Conservation (phyloP, 805 yeast species). For the Myxozyma kluyveri region DNA sequence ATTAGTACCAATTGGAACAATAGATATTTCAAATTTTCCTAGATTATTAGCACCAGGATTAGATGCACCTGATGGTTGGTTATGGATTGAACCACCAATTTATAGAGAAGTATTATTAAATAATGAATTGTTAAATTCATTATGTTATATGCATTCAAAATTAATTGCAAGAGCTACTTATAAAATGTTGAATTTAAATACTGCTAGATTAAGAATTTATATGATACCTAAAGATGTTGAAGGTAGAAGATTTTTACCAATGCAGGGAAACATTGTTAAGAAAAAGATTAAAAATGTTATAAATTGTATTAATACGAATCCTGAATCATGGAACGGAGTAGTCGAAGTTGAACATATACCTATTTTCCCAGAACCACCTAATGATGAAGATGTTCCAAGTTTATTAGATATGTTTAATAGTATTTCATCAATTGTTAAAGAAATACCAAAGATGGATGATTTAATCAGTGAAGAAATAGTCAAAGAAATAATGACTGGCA, state of each 20-base stretch:
- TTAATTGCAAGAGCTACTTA: slow-evolving; percentile 49
- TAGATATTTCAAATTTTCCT: slow-evolving; percentile 48
- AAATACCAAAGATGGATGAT: slow-evolving; percentile 29
- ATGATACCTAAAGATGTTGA: slow-evolving; percentile 20
- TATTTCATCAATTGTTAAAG: slow-evolving; percentile 19
- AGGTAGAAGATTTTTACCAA: slow-evolving; percentile 23
- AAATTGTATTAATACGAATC: slow-evolving; percentile 5
- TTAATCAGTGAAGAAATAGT: slow-evolving; percentile 28
- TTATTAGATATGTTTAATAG: slow-evolving; percentile 28
- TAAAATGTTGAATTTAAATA: slow-evolving; percentile 30
- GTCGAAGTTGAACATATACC: slow-evolving; percentile 5
- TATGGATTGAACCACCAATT: slow-evolving; percentile 54
- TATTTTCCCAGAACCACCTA: slow-evolving; percentile 34
- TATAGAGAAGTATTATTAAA: slow-evolving; percentile 24
- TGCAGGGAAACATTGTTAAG: slow-evolving; percentile 1
- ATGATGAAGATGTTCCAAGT: slow-evolving; percentile 27
- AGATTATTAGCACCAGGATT: slow-evolving; percentile 41
- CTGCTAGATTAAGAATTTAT: slow-evolving; percentile 23
- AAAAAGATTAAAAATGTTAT: slow-evolving; percentile 12
- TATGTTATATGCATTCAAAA: slow-evolving; percentile 43
- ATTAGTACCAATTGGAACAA: slow-evolving; percentile 50
- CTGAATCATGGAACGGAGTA: slow-evolving; percentile 22
- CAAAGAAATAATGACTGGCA: slow-evolving; percentile 35
- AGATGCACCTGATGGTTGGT: slow-evolving; percentile 49
- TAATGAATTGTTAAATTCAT: slow-evolving; percentile 11